Conservation (phyloP, 305 asterid genomes). For the Plantago lanceolata region DNA sequence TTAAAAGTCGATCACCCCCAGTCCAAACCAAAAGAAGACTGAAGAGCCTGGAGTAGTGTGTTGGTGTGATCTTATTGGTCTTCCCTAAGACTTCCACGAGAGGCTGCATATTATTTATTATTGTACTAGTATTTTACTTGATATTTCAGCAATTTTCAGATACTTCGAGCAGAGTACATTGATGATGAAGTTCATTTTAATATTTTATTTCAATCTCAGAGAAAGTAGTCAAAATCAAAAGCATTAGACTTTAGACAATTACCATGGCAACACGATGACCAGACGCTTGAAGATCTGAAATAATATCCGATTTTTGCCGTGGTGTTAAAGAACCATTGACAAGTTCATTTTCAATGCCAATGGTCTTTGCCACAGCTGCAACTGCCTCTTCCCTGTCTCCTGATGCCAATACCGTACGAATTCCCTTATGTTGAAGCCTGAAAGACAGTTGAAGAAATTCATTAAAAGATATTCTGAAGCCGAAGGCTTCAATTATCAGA, state of each 20-base stretch:
- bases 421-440: slow-evolving; percentile 85
- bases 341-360: slow-evolving; percentile 67
- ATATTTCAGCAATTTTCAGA: too few species aligned
- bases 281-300: slow-evolving; percentile 71
- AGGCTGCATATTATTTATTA: too few species aligned
- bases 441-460: slow-evolving; percentile 21
- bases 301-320: slow-evolving; percentile 67
- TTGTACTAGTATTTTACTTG: too few species aligned
- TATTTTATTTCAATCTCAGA: background rate
- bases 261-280: slow-evolving; percentile 94
- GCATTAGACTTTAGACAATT: slow-evolving; percentile 21
- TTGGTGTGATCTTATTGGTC: too few species aligned
- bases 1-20: background rate
- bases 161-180: background rate
- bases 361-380: slow-evolving; percentile 78
- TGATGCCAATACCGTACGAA: slow-evolving; percentile 66
- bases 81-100: too few species aligned
- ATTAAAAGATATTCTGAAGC: slow-evolving; percentile 19
- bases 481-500: slow-evolving; percentile 15
- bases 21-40: background rate
- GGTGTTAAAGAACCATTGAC: slow-evolving; percentile 80
- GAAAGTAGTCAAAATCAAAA: background rate
- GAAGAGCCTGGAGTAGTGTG: too few species aligned
- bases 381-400: slow-evolving; percentile 99
- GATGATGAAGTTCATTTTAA: background rate